Base-by-base conservation (phyloP, 2,329 filamentous ascomycete species). In the Pestalotiopsis sp. region DNA sequence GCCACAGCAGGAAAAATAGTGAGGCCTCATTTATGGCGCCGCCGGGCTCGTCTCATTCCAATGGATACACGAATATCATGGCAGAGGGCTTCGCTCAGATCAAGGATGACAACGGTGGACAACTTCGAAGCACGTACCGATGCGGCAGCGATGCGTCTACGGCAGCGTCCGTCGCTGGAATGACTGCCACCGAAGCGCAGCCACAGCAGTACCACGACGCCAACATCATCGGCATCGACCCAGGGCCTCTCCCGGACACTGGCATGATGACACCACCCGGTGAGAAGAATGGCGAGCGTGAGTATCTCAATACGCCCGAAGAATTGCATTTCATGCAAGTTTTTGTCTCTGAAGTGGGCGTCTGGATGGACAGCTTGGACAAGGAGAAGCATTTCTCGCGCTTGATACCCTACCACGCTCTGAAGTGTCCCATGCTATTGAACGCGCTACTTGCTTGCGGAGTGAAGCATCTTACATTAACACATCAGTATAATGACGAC, bases 311-410 rank as follows among this genome's bases (percentile, higher is more conserved):
- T 72, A 89, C 89, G 3, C 87, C 90, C 11, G 93, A 97, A 68
- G 94, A 97, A 77, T 87, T 96, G 0, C 83, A 91, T n/a, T 94
- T 94, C 77, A 93, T 98, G 91, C 93, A 97, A 78, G 91, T 94
- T 0, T 98, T 97, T 78, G 91, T 97, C 6, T 92, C 97, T 75
- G 92, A 97, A 72, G 93, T 98, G 2, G 94, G 92, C 0, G 81
- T 94, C 3, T 98, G 95, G 94, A 97, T 98, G 93, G 95, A 98
- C 80, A 93, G 91, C 57, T 90, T 98, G 84, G 93, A 97, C 81
- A 87, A 90, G 41, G 87, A 91, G 72, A 95, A 95, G 81, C 93
- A 97, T 83, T 98, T 98, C 78, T 93, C 93, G 27, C 88, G 92
- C 62, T 83, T 93, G 20, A 84, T 98, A n/a, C 94, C 95, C 0